A percentile compares a stretch with the other conserved stretches of the same genome.
Evolutionary conservation across 1,284 basidiomycete species (phyloP).

Genomic region (Tylopilus sp.): DNA sequence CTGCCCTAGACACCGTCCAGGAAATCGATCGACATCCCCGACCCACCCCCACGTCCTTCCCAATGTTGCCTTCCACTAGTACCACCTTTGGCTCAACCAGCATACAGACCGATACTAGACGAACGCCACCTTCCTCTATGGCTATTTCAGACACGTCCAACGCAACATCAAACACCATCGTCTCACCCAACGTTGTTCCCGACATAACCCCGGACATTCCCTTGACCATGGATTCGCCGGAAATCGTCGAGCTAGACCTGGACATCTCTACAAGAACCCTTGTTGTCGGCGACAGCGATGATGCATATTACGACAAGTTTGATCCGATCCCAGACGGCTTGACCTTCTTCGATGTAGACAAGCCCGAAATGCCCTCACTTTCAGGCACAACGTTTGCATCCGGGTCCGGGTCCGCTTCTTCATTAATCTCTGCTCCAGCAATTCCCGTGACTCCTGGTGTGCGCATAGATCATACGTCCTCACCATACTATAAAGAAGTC

Average conservation of each 20-base stretch:
- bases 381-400: neutral
- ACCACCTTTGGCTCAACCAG: neutral
- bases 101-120: neutral
- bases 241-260: slow-evolving; percentile 15
- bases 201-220: slow-evolving; percentile 2
- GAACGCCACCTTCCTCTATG: slow-evolving; percentile 17
- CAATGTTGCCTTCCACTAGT: slow-evolving; percentile 3
- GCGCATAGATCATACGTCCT: slow-evolving; percentile 31
- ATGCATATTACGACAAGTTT: slow-evolving; percentile 30
- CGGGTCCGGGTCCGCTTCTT: slow-evolving; percentile 1
- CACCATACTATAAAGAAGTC: slow-evolving; percentile 56
- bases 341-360: slow-evolving; percentile 14
- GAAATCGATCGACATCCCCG: neutral
- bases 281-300: slow-evolving; percentile 29
- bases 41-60: neutral
- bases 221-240: slow-evolving; percentile 8
- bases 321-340: slow-evolving; percentile 25
- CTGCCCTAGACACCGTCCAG: neutral
- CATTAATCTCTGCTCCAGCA: neutral
- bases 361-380: neutral
- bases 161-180: slow-evolving; percentile 8
- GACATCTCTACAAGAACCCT: slow-evolving; percentile 20
- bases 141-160: slow-evolving; percentile 18
- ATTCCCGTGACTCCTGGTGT: slow-evolving; percentile 1
- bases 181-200: neutral